A percentile compares a stretch with the other conserved stretches of the same genome.
Evolutionary conservation across 2,329 filamentous ascomycete species (phyloP).

Genomic region (Talaromyces sp.): DNA sequence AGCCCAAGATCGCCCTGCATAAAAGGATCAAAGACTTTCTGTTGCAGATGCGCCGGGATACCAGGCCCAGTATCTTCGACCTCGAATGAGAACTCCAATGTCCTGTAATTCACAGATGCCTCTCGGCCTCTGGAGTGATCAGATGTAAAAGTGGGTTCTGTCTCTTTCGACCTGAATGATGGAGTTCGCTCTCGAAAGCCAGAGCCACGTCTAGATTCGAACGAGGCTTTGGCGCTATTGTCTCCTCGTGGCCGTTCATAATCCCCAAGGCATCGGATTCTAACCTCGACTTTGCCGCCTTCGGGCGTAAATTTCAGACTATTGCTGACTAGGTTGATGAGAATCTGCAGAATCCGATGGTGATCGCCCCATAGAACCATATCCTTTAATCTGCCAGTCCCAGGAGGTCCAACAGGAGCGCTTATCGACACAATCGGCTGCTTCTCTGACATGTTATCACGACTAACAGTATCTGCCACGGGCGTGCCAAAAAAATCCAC

Average conservation of each 20-base stretch:
- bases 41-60: conserved; percentile 70
- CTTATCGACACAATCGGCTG: not conserved
- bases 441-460: conserved; percentile 14
- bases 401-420: conserved; percentile 57
- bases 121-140: conserved; percentile 3
- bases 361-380: conserved; percentile 92
- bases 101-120: conserved; percentile 56
- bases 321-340: conserved; percentile 76
- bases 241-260: conserved; percentile 17
- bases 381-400: conserved; percentile 67
- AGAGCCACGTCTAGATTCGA: conserved; percentile 27
- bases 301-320: conserved; percentile 83
- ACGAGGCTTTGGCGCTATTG: conserved; percentile 43
- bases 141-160: conserved; percentile 11
- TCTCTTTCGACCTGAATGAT: conserved; percentile 19
- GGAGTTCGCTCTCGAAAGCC: conserved; percentile 11
- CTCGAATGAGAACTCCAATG: conserved; percentile 78
- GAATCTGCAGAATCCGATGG: conserved; percentile 83
- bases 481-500: conserved; percentile 63
- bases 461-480: conserved; percentile 20
- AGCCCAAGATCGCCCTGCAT: conserved; percentile 87
- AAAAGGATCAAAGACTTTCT: conserved; percentile 88
- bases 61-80: conserved; percentile 85
- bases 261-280: conserved; percentile 61
- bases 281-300: conserved; percentile 68